Base-by-base conservation (phyloP, 192 early-diverging fungal species). In the Gigaspora rosea region DNA sequence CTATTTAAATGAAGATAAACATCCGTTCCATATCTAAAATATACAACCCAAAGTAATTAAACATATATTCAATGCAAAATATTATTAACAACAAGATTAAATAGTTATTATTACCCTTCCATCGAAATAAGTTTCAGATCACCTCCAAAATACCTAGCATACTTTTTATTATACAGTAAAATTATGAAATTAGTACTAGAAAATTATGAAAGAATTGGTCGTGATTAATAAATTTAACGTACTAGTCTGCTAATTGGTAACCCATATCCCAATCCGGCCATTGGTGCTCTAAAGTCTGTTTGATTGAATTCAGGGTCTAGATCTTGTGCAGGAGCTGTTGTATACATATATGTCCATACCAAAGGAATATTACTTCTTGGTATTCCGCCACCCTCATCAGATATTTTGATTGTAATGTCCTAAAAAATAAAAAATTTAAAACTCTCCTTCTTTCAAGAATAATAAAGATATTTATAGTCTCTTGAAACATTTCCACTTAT, bases 341-440 rank as follows among this genome's bases (percentile, higher is more conserved):
- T 94, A 71, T 91, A 95, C 95, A 97, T 94, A 80, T 97, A 98
- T 13, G 95, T 94, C 95, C 95, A 98, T 51, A 97, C 95, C 63
- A 94, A 81, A 47, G 94, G 92, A 71, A 96, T 92, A 56, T 90
- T 94, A 56, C 92, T 94, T 75, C 95, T 81, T 67, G 95, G 92
- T 50, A 96, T 97, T 63, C 97, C 95, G 13, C 94, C 95, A 22
- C 97, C 97, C 79, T 97, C 95, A 81, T 99, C 97, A 8, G 90
- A 93, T 32, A 99, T 91, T 83, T 97, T 99, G 81, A 99, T 95
- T 5, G 95, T 96, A 65, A 99, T 96, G 81, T 99, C 97, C 87
- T 94, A 86, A 35, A 80, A 54, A 68, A 36, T n/a, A n/a, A n/a
- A n/a, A n/a, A n/a, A n/a, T n/a, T n/a, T n/a, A n/a, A n/a, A n/a